Conservation (phyloP, 306 rosid species). For the Carpinus fangiana region DNA sequence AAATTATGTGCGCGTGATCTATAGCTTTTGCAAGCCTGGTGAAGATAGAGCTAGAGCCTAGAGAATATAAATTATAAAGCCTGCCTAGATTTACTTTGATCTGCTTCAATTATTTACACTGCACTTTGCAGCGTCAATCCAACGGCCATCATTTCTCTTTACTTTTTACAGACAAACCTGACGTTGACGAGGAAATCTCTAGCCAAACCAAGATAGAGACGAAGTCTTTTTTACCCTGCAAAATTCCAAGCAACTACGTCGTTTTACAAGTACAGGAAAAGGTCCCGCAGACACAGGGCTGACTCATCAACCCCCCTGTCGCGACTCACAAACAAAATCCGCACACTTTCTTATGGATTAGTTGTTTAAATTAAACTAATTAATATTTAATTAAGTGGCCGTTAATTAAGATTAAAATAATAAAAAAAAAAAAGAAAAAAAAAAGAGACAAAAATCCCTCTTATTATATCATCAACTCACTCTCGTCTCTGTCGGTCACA, state of each 20-base stretch:
- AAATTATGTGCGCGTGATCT: background rate
- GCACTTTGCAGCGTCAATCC: background rate
- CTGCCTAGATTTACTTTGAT: background rate
- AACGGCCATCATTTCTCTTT: slow-evolving; percentile 24
- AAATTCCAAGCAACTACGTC: no score
- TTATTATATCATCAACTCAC: slow-evolving; percentile 30
- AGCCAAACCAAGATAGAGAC: no score
- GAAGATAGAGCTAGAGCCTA: background rate
- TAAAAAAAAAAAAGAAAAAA: slow-evolving; percentile 8
- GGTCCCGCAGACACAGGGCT: slow-evolving; percentile 1
- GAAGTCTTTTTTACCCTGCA: no score
- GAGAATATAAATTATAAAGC: background rate
- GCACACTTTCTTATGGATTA: background rate
- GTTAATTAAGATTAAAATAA: background rate
- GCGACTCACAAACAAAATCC: slow-evolving; percentile 13
- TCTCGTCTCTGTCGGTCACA: slow-evolving; percentile 7
- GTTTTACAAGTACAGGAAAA: no score
- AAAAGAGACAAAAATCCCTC: background rate
- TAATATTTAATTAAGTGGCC: background rate
- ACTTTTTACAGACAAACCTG: no score
- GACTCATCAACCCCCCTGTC: slow-evolving; percentile 11
- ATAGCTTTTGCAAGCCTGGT: background rate
- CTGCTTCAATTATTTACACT: no score
- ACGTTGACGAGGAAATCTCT: no score
- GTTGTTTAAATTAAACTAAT: background rate